A percentile compares a stretch with the other conserved stretches of the same genome.
Evolutionary conservation across 1,284 basidiomycete species (phyloP).

Genomic region (Trichosporon inkin): DNA sequence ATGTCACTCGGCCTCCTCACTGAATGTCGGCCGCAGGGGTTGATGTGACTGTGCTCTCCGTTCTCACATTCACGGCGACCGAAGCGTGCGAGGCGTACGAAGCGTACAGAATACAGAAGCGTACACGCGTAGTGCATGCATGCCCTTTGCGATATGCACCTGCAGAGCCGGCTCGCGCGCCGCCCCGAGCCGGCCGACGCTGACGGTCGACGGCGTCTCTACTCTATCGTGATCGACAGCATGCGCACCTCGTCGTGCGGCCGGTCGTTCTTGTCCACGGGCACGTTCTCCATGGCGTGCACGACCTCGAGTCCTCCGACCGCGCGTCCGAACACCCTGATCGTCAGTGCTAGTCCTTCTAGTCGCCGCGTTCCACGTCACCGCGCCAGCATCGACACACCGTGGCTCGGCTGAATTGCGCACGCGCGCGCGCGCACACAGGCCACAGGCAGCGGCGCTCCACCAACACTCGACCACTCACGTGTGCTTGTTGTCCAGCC

Average conservation of each 20-base stretch:
- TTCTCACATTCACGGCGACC: not conserved
- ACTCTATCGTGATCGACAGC: conserved; percentile 25
- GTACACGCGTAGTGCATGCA: too few species aligned
- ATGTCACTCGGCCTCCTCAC: not conserved
- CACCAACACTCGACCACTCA: conserved; percentile 31
- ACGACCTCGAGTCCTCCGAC: conserved; percentile 56
- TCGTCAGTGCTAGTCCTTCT: conserved; percentile 2
- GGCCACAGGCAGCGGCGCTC: too few species aligned
- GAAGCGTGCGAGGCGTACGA: too few species aligned
- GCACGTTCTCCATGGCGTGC: conserved; percentile 60
- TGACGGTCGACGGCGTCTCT: not conserved
- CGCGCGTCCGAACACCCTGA: conserved; percentile 57
- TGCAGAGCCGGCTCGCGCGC: too few species aligned
- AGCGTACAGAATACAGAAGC: too few species aligned
- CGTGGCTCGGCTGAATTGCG: not conserved
- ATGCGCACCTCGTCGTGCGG: conserved; percentile 89
- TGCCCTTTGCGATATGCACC: too few species aligned
- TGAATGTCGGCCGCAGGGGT: too few species aligned
- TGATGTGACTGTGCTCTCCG: not conserved
- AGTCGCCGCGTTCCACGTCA: not conserved
- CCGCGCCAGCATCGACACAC: not conserved
- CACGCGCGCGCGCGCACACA: too few species aligned
- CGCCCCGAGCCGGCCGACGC: too few species aligned
- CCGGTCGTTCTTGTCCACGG: conserved; percentile 71
- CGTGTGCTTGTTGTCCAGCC: conserved; percentile 66